Conservation (phyloP, 2,329 filamentous ascomycete species). For the Botrytis galanthina region DNA sequence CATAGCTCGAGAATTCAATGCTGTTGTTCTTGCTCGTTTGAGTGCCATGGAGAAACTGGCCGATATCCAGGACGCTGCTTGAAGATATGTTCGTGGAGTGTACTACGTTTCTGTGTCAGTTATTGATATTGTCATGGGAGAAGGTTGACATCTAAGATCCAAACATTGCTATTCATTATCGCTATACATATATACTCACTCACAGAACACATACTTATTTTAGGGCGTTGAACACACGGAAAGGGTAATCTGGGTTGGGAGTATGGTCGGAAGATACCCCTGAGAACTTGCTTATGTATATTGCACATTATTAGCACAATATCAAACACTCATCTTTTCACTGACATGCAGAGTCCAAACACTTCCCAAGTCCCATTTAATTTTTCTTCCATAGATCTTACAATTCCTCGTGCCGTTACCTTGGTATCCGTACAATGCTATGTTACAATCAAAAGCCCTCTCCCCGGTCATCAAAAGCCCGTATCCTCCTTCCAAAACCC, state of each 20-base stretch:
- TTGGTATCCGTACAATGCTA: neutral
- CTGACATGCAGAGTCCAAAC: neutral
- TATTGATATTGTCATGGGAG: neutral
- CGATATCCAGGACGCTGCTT: neutral
- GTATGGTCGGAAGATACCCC: slow-evolving; percentile 29
- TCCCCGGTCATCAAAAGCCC: slow-evolving; percentile 29
- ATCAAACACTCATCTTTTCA: neutral
- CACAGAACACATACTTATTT: slow-evolving; percentile 26
- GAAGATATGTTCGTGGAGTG: neutral
- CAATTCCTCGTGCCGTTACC: neutral
- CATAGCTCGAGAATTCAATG: slow-evolving; percentile 31
- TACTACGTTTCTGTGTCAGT: neutral
- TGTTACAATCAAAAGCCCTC: slow-evolving; percentile 18
- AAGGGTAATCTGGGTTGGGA: neutral
- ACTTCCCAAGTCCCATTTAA: neutral
- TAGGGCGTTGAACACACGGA: slow-evolving; percentile 18
- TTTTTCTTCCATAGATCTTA: neutral
- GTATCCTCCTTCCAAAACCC: slow-evolving; percentile 35
- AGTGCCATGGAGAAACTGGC: slow-evolving; percentile 27
- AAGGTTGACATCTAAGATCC: neutral
- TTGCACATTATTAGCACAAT: slow-evolving; percentile 16
- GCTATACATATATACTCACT: slow-evolving; percentile 28
- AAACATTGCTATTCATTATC: slow-evolving; percentile 29
- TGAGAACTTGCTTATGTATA: slow-evolving; percentile 20
- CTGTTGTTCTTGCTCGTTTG: slow-evolving; percentile 32